Evolutionary conservation across 345 rosid species (phyloP).

Genomic region (Camelina sativa): DNA sequence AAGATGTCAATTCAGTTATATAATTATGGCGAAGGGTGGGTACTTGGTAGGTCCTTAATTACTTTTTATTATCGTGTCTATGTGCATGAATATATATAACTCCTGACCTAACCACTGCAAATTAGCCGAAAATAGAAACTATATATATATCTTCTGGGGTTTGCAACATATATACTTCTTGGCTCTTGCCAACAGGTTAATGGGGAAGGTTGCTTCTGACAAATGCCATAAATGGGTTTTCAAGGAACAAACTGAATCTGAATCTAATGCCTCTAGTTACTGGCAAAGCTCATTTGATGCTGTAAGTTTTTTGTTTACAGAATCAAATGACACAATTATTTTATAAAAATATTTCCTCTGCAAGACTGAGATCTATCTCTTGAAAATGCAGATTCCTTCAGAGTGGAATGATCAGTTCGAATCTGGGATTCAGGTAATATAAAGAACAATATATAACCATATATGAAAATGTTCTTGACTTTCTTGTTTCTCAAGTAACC

Average conservation of each 20-base stretch:
- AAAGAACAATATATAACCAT: background rate
- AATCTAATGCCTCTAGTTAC: constrained; percentile 88
- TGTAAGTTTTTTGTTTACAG: constrained; percentile 47
- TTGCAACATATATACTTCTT: constrained; percentile 28
- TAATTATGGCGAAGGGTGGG: constrained; percentile 99
- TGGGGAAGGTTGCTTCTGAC: constrained; percentile 99
- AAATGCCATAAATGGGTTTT: constrained; percentile 99
- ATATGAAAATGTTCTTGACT: background rate
- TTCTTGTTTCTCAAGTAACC: constrained; percentile 29
- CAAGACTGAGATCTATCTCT: constrained; percentile 16
- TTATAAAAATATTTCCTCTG: background rate
- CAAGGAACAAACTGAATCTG: constrained; percentile 93
- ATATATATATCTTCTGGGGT: background rate
- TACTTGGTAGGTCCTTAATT: constrained; percentile 84
- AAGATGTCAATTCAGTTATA: constrained; percentile 98
- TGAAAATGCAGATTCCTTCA: constrained; percentile 75
- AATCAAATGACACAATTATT: background rate
- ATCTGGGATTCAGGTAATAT: constrained; percentile 89
- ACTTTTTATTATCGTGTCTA: constrained; percentile 16
- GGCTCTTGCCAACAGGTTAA: constrained; percentile 61
- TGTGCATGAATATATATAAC: constrained; percentile 17
- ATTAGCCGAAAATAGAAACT: constrained; percentile 15
- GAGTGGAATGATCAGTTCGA: constrained; percentile 99
- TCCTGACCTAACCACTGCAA: background rate
- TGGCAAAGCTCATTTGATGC: constrained; percentile 99